Evolutionary conservation across 2,329 filamentous ascomycete species (phyloP).

Genomic region (Grosmannia huntii): DNA sequence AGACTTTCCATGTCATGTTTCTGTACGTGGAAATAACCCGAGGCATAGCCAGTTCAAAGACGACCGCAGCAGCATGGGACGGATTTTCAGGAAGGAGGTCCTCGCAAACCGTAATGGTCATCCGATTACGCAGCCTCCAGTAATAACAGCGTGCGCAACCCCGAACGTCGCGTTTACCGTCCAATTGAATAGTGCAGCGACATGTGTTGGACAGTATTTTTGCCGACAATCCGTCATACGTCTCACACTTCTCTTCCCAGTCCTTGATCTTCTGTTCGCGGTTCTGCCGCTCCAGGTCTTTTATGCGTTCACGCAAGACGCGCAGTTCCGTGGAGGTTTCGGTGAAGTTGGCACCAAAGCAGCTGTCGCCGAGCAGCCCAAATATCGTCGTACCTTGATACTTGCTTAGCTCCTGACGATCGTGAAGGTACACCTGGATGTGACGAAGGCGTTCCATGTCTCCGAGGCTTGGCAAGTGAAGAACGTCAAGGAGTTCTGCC

Average conservation of each 20-base stretch:
- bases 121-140: conserved; percentile 15
- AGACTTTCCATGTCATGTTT: conserved; percentile 27
- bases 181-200: conserved; percentile 15
- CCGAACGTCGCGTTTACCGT: conserved; percentile 13
- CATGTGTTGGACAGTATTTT: conserved; percentile 20
- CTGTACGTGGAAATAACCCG: conserved; percentile 23
- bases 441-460: conserved; percentile 37
- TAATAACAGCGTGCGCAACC: conserved; percentile 24
- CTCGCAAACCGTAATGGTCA: conserved; percentile 26
- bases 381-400: conserved; percentile 30
- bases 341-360: conserved; percentile 33
- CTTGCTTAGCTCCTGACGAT: conserved; percentile 18
- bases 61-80: conserved; percentile 19
- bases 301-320: conserved; percentile 15
- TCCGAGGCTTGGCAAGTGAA: conserved; percentile 32
- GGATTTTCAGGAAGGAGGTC: conserved; percentile 23
- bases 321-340: conserved; percentile 17
- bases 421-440: conserved; percentile 35
- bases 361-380: conserved; percentile 25
- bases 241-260: conserved; percentile 17
- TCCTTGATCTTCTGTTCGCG: conserved; percentile 18
- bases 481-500: conserved; percentile 35
- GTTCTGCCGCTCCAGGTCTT: conserved; percentile 8
- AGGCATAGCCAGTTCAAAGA: conserved; percentile 29
- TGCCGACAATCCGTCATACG: conserved; percentile 20